phyloP scores from a whole-genome alignment of 2,329 filamentous ascomycete species.

The Pestalotiopsis sp. region DNA sequence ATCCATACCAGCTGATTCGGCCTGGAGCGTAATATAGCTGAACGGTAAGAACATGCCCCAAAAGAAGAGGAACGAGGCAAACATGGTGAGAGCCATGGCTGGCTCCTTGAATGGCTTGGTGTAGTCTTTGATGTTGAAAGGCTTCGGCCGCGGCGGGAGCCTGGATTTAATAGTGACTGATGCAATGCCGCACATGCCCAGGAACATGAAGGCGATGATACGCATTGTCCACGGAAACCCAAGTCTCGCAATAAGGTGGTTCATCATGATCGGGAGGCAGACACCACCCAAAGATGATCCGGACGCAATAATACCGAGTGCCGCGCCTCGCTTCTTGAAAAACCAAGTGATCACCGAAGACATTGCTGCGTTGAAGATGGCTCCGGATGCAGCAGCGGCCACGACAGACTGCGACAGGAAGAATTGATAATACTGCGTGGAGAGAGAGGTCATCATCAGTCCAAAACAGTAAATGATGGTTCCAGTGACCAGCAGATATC shows the following conservation, averaged over 20 bases:
- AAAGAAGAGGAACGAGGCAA: conserved; percentile 57
- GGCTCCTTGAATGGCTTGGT: conserved; percentile 47
- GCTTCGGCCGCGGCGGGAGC: conserved; percentile 36
- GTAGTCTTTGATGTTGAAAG: conserved; percentile 50
- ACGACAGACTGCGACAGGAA: conserved; percentile 40
- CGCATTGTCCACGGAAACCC: conserved; percentile 45
- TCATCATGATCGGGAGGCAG: conserved; percentile 59
- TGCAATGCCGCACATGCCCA: conserved; percentile 32
- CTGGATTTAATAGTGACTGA: conserved; percentile 36
- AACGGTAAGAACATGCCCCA: conserved; percentile 61
- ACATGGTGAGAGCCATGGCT: conserved; percentile 43
- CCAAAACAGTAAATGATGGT: conserved; percentile 57
- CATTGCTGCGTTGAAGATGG: conserved; percentile 37
- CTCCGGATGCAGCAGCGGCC: conserved; percentile 34
- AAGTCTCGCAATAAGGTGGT: conserved; percentile 51
- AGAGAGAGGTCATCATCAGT: conserved; percentile 62
- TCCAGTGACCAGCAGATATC: conserved; percentile 53
- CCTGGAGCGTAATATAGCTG: conserved; percentile 54
- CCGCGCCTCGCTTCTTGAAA: conserved; percentile 45
- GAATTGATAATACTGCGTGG: conserved; percentile 41
- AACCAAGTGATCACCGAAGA: conserved; percentile 48
- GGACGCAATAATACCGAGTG: conserved; percentile 48
- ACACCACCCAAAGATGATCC: conserved; percentile 53
- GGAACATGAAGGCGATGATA: conserved; percentile 38
- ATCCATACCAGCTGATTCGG: conserved; percentile 44